Conservation (phyloP, 257 asterid genomes). For the Przewalskia tangutica region DNA sequence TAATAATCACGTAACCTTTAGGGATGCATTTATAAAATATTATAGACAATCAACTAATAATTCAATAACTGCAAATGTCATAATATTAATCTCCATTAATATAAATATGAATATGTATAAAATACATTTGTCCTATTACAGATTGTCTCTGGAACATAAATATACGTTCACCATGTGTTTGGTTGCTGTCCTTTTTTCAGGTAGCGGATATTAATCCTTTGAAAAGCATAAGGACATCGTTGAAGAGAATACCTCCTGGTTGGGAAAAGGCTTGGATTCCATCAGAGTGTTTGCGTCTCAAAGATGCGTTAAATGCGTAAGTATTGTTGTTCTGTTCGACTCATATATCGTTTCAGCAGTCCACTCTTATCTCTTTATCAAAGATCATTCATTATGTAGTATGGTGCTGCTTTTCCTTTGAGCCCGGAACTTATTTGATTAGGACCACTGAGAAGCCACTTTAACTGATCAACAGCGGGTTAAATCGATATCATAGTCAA, state of each 20-base stretch:
- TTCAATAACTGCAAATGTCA: too few species aligned
- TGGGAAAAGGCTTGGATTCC: conserved; percentile 74
- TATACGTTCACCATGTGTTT: background rate
- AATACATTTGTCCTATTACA: too few species aligned
- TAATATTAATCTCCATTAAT: too few species aligned
- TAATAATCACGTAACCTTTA: too few species aligned
- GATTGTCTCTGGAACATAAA: too few species aligned
- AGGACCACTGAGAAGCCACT: background rate
- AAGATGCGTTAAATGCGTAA: conserved; percentile 71
- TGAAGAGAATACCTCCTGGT: conserved; percentile 64
- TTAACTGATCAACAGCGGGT: background rate
- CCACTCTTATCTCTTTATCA: background rate
- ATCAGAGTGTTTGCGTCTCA: conserved; percentile 50
- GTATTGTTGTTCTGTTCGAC: background rate
- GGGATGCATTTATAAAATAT: too few species aligned
- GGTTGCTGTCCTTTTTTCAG: conserved; percentile 28
- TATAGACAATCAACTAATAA: too few species aligned
- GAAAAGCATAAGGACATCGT: conserved; percentile 62
- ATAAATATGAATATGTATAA: too few species aligned
- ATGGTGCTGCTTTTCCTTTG: background rate
- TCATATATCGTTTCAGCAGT: background rate
- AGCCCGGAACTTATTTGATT: background rate
- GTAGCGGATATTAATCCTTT: conserved; percentile 81
- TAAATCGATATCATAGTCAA: too few species aligned
- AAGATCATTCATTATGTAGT: background rate